Evolutionary conservation across 1,284 basidiomycete species (phyloP).

Genomic region (Ustilago nuda): DNA sequence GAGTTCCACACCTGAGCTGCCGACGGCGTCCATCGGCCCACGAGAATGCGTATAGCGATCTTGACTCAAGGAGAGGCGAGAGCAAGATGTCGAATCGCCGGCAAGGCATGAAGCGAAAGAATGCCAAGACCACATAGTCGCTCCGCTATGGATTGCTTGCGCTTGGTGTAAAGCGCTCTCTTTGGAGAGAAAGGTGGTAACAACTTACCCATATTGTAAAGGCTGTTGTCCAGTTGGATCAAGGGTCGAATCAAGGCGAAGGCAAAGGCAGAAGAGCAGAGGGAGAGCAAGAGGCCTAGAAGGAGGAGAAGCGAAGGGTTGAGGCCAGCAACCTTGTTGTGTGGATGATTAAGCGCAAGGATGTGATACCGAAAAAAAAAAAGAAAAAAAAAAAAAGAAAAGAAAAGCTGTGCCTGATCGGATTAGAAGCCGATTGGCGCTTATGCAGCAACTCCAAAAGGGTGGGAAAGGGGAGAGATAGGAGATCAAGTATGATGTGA

Average conservation of each 20-base stretch:
- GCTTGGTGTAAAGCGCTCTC: not conserved
- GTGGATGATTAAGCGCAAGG: not conserved
- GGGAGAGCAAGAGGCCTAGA: not conserved
- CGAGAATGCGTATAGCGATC: not conserved
- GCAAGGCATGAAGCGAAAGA: not conserved
- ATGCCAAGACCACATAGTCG: not conserved
- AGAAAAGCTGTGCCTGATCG: constrained; percentile 9
- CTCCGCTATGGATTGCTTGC: constrained; percentile 1
- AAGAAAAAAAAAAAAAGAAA: not conserved
- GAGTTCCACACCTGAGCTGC: constrained; percentile 6
- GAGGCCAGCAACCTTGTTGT: constrained; percentile 20
- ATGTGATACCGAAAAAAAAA: not conserved
- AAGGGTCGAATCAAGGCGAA: not conserved
- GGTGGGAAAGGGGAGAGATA: not conserved
- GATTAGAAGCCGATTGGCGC: constrained; percentile 12
- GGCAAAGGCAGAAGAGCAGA: not conserved
- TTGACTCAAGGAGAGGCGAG: not conserved
- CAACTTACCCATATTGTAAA: constrained; percentile 43
- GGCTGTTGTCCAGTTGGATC: constrained; percentile 3
- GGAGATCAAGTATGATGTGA: constrained; percentile 5
- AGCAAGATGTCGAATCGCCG: constrained; percentile 3
- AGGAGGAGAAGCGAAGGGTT: constrained; percentile 5
- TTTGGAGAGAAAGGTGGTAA: not conserved
- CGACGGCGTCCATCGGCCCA: not conserved
- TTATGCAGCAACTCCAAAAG: not conserved